A percentile compares a stretch with the other conserved stretches of the same genome.
Conservation (phyloP, 768 basidiomycete genomes). For the Rhodotorula paludigena region DNA sequence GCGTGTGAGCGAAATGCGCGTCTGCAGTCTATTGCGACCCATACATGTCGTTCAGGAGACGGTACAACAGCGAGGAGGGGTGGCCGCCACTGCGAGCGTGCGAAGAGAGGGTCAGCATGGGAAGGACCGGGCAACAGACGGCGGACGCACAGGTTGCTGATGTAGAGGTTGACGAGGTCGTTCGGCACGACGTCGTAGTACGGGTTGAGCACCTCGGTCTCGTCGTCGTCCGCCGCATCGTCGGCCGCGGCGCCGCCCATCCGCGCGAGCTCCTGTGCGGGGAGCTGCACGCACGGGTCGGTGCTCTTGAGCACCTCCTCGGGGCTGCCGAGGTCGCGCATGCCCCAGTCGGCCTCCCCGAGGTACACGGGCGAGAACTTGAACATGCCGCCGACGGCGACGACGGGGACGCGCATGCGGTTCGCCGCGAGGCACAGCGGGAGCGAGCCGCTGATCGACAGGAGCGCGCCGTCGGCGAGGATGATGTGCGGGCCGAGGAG, state of each 20-base stretch:
- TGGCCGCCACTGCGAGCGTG: constrained; percentile 71
- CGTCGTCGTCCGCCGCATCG: constrained; percentile 55
- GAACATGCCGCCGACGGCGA: constrained; percentile 89
- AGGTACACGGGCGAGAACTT: constrained; percentile 91
- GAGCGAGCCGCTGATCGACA: constrained; percentile 68
- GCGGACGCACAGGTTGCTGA: constrained; percentile 85
- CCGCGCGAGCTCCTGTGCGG: too few relatives aligned
- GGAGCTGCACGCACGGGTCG: constrained; percentile 41
- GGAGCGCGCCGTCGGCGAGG: constrained; percentile 93
- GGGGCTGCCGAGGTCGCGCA: constrained; percentile 67
- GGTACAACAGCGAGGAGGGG: constrained; percentile 86
- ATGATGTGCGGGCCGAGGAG: constrained; percentile 92
- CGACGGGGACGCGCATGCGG: constrained; percentile 64
- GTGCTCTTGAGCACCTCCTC: constrained; percentile 44
- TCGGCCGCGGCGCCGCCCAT: background rate
- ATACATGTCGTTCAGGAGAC: constrained; percentile 45
- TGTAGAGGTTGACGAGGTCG: constrained; percentile 84
- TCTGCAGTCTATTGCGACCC: constrained; percentile 3
- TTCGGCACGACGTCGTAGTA: constrained; percentile 93
- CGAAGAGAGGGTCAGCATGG: background rate
- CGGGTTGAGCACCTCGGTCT: constrained; percentile 90
- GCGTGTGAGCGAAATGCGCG: too few relatives aligned
- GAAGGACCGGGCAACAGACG: background rate
- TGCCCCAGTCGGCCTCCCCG: constrained; percentile 66
- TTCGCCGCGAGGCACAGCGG: constrained; percentile 71